Percentiles rank a stretch among this genome's conserved stretches.
Conservation (phyloP, 306 rosid genomes). For the Cyamopsis tetragonoloba region DNA sequence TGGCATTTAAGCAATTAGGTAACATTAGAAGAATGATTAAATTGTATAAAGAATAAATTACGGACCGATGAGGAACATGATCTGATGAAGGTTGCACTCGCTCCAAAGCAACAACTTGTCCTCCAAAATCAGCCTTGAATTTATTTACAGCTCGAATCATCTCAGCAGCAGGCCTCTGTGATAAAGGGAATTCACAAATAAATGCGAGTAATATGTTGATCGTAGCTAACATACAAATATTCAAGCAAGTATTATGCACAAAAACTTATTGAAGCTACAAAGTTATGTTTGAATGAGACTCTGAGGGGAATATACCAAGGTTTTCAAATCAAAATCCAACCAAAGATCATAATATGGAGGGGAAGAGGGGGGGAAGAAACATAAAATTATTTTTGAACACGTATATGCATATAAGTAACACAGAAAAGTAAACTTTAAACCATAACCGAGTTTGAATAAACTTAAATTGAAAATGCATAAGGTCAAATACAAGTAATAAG, state of each 20-base stretch:
- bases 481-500: too few relatives aligned
- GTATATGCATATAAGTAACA: too few relatives aligned
- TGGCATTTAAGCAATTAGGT: not conserved
- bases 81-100: slow-evolving; percentile 98
- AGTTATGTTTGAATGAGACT: not conserved
- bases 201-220: slow-evolving; percentile 7
- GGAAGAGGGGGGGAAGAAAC: too few relatives aligned
- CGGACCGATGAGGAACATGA: slow-evolving; percentile 92
- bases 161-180: slow-evolving; percentile 76
- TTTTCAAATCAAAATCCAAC: too few relatives aligned
- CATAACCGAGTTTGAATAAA: too few relatives aligned
- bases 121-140: slow-evolving; percentile 92
- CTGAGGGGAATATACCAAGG: not conserved
- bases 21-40: not conserved
- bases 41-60: not conserved
- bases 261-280: slow-evolving; percentile 2
- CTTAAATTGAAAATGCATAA: too few relatives aligned
- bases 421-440: too few relatives aligned
- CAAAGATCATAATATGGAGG: too few relatives aligned
- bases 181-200: slow-evolving; percentile 1
- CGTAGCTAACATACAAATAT: not conserved
- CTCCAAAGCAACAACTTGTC: slow-evolving; percentile 81
- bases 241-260: slow-evolving; percentile 10
- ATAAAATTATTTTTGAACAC: too few relatives aligned
- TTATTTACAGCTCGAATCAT: slow-evolving; percentile 89